A percentile compares a stretch with the other conserved stretches of the same genome.
phyloP scores from a whole-genome alignment of 208 protist species.

The Crithidia brevicula region DNA sequence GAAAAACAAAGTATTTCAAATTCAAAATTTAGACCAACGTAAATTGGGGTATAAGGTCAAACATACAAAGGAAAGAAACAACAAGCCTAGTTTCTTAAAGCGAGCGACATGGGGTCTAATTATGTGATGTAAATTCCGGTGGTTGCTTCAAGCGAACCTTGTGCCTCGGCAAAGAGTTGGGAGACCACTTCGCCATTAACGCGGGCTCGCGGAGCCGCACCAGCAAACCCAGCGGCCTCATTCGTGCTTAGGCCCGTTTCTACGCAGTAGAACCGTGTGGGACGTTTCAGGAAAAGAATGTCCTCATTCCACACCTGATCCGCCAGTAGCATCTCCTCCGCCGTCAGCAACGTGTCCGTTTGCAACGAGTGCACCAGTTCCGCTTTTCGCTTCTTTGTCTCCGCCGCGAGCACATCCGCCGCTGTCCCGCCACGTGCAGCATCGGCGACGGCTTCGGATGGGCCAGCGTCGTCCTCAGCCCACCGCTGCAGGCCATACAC shows the following conservation, averaged over 20 bases:
- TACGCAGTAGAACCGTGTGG: conserved; percentile 78
- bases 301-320: conserved; percentile 74
- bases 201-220: conserved; percentile 21
- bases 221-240: conserved; percentile 31
- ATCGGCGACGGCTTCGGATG: conserved; percentile 4
- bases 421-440: conserved; percentile 4
- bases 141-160: conserved; percentile 10
- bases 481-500: conserved; percentile 37
- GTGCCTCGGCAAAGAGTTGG: conserved; percentile 20
- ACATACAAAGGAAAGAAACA: too few relatives aligned
- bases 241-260: conserved; percentile 56
- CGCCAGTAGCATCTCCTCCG: conserved; percentile 62
- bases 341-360: conserved; percentile 37
- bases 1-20: conserved; percentile 5
- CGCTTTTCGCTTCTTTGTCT: conserved; percentile 13
- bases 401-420: conserved; percentile 2
- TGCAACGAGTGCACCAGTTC: conserved; percentile 14
- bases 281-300: conserved; percentile 68
- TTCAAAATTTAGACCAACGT: too few relatives aligned
- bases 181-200: conserved; percentile 26
- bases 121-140: conserved; percentile 41
- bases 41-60: too few relatives aligned
- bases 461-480: conserved; percentile 12
- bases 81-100: too few relatives aligned
- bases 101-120: too few relatives aligned